These are phyloP conservation scores for Penicillium chermesinum DNA, from an alignment of 495 filamentous ascomycete genomes.

Conservation along the genomic window DNA sequence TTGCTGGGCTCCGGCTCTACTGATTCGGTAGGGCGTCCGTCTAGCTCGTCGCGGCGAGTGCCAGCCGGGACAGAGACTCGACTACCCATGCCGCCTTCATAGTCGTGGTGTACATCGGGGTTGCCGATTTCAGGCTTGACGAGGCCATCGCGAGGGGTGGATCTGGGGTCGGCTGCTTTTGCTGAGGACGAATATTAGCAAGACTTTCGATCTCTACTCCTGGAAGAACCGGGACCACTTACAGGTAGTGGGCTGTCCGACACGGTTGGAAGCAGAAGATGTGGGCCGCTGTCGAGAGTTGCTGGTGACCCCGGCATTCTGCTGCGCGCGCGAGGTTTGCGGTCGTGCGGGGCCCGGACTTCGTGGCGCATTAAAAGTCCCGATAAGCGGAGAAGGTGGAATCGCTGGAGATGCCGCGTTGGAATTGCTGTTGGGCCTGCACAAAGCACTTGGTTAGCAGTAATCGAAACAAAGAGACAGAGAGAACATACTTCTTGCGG, in stretches of 20 bases:
- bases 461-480: background rate
- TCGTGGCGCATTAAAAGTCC: conserved; percentile 52
- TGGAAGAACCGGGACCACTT: too few relatives aligned
- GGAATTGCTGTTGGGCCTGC: conserved; percentile 47
- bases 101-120: conserved; percentile 24
- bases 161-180: conserved; percentile 34
- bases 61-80: conserved; percentile 29
- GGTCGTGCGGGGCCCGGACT: conserved; percentile 42
- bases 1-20: conserved; percentile 28
- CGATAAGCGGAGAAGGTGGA: conserved; percentile 66
- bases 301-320: conserved; percentile 56
- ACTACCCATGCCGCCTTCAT: conserved; percentile 18
- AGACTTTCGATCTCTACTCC: too few relatives aligned
- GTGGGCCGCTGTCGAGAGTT: conserved; percentile 53
- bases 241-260: conserved; percentile 15
- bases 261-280: conserved; percentile 54
- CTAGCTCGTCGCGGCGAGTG: conserved; percentile 30
- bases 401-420: conserved; percentile 61
- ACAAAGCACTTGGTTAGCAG: conserved; percentile 8
- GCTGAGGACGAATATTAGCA: too few relatives aligned
- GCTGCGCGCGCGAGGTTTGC: conserved; percentile 60
- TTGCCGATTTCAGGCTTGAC: conserved; percentile 26
- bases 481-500: conserved; percentile 62
- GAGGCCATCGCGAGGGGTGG: conserved; percentile 26
- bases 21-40: conserved; percentile 26